These are phyloP conservation scores for Emmonsiellopsis sp. DNA, from an alignment of 2,329 filamentous ascomycete genomes.

Conservation along the genomic window DNA sequence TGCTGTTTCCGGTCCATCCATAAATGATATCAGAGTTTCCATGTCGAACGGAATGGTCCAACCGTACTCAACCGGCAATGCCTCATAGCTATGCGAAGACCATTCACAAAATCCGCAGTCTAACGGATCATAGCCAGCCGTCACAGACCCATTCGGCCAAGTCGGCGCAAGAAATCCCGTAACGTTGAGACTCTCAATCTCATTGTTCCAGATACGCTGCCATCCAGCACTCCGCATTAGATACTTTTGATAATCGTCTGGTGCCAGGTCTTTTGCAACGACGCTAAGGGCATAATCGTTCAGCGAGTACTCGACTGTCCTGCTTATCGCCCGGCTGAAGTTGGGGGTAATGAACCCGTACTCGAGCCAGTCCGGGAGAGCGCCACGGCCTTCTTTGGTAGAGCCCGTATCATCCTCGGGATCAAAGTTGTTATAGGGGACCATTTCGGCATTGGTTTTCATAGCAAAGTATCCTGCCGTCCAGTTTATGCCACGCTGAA, in stretches of 20 bases:
- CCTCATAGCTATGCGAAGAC: constrained; percentile 53
- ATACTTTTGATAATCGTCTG: constrained; percentile 27
- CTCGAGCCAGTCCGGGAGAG: constrained; percentile 58
- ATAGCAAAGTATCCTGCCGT: constrained; percentile 53
- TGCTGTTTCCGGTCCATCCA: constrained; percentile 48
- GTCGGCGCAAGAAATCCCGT: constrained; percentile 56
- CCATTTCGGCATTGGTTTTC: constrained; percentile 57
- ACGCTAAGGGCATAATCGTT: constrained; percentile 56
- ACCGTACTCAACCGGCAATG: constrained; percentile 47
- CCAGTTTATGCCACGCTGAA: constrained; percentile 57
- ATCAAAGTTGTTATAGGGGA: constrained; percentile 53
- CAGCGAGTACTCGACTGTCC: constrained; percentile 59
- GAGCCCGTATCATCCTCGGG: constrained; percentile 46
- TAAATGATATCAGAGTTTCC: constrained; percentile 42
- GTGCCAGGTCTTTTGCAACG: constrained; percentile 42
- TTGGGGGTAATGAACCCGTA: constrained; percentile 56
- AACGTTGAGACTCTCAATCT: constrained; percentile 9
- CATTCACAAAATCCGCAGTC: constrained; percentile 59
- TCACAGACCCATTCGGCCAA: constrained; percentile 40
- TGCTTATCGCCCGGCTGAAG: constrained; percentile 52
- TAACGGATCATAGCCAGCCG: constrained; percentile 39
- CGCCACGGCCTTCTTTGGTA: constrained; percentile 60
- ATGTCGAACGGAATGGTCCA: constrained; percentile 62
- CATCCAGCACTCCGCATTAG: constrained; percentile 19
- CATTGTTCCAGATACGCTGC: constrained; percentile 12